phyloP scores from a whole-genome alignment of 208 protist species.

The Leishmania martiniquensis region DNA sequence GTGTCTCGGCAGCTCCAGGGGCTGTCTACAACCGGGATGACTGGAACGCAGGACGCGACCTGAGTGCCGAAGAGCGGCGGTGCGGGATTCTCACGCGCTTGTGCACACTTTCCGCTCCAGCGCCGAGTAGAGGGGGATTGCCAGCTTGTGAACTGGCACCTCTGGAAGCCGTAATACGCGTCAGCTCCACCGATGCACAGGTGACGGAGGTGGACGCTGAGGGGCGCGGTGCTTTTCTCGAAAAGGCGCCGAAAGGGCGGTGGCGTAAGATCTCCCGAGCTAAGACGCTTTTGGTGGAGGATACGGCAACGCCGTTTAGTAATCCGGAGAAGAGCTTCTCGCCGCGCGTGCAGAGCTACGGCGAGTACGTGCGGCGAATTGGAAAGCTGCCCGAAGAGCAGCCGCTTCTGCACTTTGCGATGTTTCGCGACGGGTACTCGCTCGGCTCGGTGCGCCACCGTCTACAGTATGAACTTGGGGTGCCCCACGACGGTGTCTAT shows the following conservation, averaged over 20 bases:
- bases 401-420: conserved; percentile 69
- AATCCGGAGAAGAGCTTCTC: conserved; percentile 62
- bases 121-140: background rate
- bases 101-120: conserved; percentile 7
- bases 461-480: conserved; percentile 68
- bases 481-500: conserved; percentile 51
- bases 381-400: conserved; percentile 54
- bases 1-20: conserved; percentile 4
- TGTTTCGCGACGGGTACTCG: conserved; percentile 76
- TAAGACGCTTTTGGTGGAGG: conserved; percentile 71
- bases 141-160: background rate
- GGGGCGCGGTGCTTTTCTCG: conserved; percentile 46
- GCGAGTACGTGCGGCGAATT: conserved; percentile 66
- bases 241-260: conserved; percentile 51
- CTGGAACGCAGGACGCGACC: conserved; percentile 61
- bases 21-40: conserved; percentile 38
- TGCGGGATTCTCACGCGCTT: conserved; percentile 56
- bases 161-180: conserved; percentile 60
- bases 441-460: conserved; percentile 55
- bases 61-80: conserved; percentile 53
- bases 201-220: conserved; percentile 61
- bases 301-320: conserved; percentile 63
- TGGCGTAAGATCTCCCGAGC: conserved; percentile 80
- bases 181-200: conserved; percentile 71
- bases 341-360: conserved; percentile 71